Evolutionary conservation across 208 protist species (phyloP), one percentile per base, ranked within the genome.

Genomic region (Leishmania tropica): DNA sequence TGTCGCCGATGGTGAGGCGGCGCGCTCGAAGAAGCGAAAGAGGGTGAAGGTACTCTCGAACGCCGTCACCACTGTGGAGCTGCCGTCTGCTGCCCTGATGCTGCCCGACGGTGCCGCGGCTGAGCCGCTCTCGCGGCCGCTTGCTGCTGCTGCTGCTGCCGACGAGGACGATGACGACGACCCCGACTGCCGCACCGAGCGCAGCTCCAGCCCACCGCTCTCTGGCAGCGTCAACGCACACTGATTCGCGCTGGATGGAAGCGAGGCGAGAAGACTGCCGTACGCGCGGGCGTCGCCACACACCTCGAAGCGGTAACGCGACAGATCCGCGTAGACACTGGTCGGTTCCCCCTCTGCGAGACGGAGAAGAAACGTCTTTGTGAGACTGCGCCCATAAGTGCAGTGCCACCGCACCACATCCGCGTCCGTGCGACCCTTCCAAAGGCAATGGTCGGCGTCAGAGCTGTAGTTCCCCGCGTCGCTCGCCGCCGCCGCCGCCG

Each of bases 321-420:
- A 31, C 28, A 78, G 42, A 35, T 83, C 72, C 2, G 58, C 80
- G 31, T 62, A 58, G 19, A 88, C 76, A 40, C 84, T 84, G 42
- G n/a, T 76, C 31, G 88, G 87, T n/a, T 60, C 78, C 71, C 83
- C 86, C 0, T 92, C 85, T 11, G 76, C 75, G n/a, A 92, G 84
- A 31, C 81, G 79, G 28, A 95, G 83, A 35, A 68, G 48, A 79
- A 87, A 95, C 28, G 79, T 83, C 76, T 93, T 95, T 21, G 86
- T 79, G 17, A 89, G 79, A 37, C 83, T 79, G 80, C 77, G 80
- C 1, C 42, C 31, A 48, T 85, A 75, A 13, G 84, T 68, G 74
- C 89, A 94, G 65, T 86, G 77, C 84, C 79, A 88, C 47, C 83
- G 79, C 60, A 92, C 68, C 76, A 82, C 71, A 51, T 94, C 88